Evolutionary conservation across 2,329 filamentous ascomycete genomes (phyloP), one percentile per base, ranked within the genome.

Genomic region (Phymatotrichopsis omnivora): DNA sequence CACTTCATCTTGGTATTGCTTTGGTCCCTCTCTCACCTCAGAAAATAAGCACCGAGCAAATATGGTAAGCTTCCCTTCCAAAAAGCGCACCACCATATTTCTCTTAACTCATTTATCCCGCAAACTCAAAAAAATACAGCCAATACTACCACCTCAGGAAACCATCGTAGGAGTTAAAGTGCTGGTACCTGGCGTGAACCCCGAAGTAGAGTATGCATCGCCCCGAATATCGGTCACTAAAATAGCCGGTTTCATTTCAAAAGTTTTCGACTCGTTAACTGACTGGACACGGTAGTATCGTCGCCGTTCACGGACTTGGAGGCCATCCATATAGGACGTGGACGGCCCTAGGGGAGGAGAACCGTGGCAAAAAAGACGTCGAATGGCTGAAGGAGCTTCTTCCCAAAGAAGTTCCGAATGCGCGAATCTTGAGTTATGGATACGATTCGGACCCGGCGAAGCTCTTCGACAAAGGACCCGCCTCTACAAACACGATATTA

Each of bases 341-440:
- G 57, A 59, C 57, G 36, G 47, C 51, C 31, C 46, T 35, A 22
- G 32, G 36, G 19, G 44, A 39, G 32, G 30, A 34, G 7, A 24
- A 29, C n/a, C 22, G 49, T 14, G 45, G 31, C 14, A 40, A 51
- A 27, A 40, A 55, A 42, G 45, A 51, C 12, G 55, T 59, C 22
- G 39, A 59, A 42, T 60, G 58, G 58, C 49, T 57, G 32, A 48
- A 54, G 31, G 58, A 60, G 47, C 53, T 60, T 14, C 51, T 60
- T 5, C 51, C 57, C 19, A 30, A 38, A 7, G 58, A 60, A 36
- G 52, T 60, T 22, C 58, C 58, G 5, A 58, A 57, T 37, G 58
- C 58, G 31, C 45, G 58, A 20, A 58, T 60, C 20, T 47, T 60
- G 41, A 56, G 55, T 17, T 60, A 58, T 34, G 58, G 58, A 10